Evolutionary conservation across 208 protist genomes (phyloP), one percentile per base, ranked within the genome.

Genomic region (Polymyxa betae): DNA sequence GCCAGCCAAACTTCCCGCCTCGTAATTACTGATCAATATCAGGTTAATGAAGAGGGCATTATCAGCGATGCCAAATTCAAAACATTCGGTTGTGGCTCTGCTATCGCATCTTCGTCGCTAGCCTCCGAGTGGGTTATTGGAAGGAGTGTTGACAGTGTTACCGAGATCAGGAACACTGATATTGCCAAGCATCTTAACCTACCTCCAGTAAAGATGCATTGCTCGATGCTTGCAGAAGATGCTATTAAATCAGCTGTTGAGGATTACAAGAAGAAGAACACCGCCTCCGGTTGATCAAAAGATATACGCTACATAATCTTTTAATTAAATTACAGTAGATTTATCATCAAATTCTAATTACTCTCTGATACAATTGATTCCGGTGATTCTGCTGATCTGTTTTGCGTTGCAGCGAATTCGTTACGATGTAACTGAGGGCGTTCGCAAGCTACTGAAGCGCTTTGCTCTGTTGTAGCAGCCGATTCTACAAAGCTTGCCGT

Each of bases 161-260:
- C 96, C 16, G 93, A 97, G 54, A 96, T 99, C 90, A 98, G 96
- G 44, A 99, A 99, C 94, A 98, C 96, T 40, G 95, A 98, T 54
- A 99, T 99, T 66, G 98, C 98, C 0, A 96, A 97, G 88, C 96
- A 99, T 92, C 96, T 99, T 24, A 96, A 96, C 10, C 94, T 99
- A 88, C 99, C 99, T 32, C 98, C 98, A 0, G 98, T 99, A 40
- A 99, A 99, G 95, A 95, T 99, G 89, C 99, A 99, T 94, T 99
- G 99, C 94, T 97, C 95, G 35, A 92, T 90, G 96, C 95, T 99
- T 38, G 98, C 98, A 10, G 97, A 99, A 94, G 97, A 99, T 90
- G 99, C 98, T 1, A 99, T 99, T 89, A 97, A 98, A 91, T 96
- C 97, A 5, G 98, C 98, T 16, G 96, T 99, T 89, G 95, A 98